A percentile compares a stretch with the other conserved stretches of the same genome.
Conservation (phyloP, 2,329 filamentous ascomycete genomes). For the Aaosphaeria arxii region DNA sequence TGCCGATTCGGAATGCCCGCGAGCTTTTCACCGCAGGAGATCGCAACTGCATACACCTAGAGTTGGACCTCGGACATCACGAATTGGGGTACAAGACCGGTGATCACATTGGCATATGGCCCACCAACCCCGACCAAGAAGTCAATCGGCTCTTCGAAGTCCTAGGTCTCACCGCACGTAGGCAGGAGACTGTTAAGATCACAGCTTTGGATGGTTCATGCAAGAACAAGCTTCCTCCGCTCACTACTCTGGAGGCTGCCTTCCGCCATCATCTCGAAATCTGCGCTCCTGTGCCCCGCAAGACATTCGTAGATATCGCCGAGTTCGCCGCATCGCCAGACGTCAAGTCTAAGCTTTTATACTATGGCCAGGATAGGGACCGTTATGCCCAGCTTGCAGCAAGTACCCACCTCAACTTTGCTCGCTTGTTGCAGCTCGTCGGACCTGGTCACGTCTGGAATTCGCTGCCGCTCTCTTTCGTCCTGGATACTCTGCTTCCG, state of each 20-base stretch:
- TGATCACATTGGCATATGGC: conserved; percentile 43
- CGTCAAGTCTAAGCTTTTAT: conserved; percentile 28
- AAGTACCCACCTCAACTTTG: conserved; percentile 37
- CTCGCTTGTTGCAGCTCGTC: conserved; percentile 33
- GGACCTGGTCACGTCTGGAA: conserved; percentile 27
- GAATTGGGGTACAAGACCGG: conserved; percentile 44
- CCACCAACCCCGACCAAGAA: conserved; percentile 39
- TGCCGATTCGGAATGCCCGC: conserved; percentile 27
- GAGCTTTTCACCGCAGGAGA: conserved; percentile 35
- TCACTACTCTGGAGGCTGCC: conserved; percentile 38
- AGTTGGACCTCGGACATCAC: conserved; percentile 36
- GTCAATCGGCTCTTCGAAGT: conserved; percentile 29
- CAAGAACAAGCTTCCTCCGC: conserved; percentile 39
- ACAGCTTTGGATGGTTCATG: conserved; percentile 21
- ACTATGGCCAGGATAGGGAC: conserved; percentile 30
- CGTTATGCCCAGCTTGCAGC: conserved; percentile 30
- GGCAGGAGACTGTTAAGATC: conserved; percentile 23
- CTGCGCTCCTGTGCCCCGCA: conserved; percentile 40
- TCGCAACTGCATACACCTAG: conserved; percentile 42
- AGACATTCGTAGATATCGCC: conserved; percentile 35
- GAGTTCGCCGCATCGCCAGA: conserved; percentile 39
- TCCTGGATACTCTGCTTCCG: conserved; percentile 25
- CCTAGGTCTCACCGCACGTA: conserved; percentile 20
- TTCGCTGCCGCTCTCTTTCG: conserved; percentile 27
- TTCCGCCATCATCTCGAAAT: conserved; percentile 50